These are phyloP conservation scores for Typha latifolia DNA, from an alignment of 176 grass and related monocot genomes.

Conservation along the genomic window DNA sequence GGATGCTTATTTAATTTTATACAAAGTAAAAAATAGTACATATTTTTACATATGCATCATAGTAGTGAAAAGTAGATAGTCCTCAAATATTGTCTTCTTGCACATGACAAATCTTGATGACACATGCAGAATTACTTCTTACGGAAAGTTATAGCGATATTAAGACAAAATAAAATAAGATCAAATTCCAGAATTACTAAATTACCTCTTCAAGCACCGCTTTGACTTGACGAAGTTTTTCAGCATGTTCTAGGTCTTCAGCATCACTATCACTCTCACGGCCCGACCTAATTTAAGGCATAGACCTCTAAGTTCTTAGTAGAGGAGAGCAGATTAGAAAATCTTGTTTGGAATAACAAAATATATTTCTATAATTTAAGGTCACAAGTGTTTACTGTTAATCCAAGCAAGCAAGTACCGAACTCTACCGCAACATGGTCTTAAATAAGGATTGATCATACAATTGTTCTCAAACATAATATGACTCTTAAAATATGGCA, in stretches of 20 bases:
- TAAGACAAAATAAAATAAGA: neutral
- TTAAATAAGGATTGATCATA: neutral
- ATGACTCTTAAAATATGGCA: neutral
- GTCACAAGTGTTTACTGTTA: no score
- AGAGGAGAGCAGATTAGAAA: neutral
- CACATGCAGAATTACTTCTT: no score
- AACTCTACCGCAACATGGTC: no score
- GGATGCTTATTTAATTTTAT: no score
- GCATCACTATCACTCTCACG: constrained; percentile 97
- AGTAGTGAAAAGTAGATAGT: no score
- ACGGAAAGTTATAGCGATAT: neutral
- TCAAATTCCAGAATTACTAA: neutral
- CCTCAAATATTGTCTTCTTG: no score
- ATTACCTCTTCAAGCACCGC: constrained; percentile 96
- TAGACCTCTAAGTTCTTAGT: neutral
- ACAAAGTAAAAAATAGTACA: no score
- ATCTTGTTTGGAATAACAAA: no score
- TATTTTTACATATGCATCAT: no score
- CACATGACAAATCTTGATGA: no score
- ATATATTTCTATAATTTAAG: no score
- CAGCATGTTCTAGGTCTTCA: constrained; percentile 75
- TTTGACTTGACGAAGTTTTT: constrained; percentile 98
- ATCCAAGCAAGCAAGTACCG: no score
- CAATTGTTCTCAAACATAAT: neutral
- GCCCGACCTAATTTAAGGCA: constrained; percentile 53